Conservation (phyloP, 148 eudicot genomes). For the Cornus kousa region DNA sequence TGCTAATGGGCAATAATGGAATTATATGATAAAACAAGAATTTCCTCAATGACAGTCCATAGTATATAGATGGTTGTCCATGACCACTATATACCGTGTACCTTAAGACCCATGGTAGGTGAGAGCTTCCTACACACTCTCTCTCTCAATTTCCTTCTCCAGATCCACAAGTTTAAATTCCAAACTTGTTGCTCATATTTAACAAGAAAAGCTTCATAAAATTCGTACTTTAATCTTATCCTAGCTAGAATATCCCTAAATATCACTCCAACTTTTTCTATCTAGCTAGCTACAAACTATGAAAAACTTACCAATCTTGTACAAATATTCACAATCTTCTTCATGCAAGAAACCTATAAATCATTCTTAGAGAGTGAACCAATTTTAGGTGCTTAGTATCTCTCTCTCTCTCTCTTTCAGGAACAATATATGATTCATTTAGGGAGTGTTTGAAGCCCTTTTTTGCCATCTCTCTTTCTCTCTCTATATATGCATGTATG, state of each 20-base stretch:
- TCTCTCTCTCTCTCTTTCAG: background rate
- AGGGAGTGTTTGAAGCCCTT: background rate
- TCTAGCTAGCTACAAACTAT: background rate
- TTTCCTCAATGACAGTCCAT: background rate
- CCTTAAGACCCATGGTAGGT: slow-evolving; percentile 48
- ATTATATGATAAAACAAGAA: background rate
- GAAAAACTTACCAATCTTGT: slow-evolving; percentile 10
- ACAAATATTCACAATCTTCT: background rate
- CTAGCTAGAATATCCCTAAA: background rate
- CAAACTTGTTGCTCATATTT: slow-evolving; percentile 16
- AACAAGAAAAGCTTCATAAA: slow-evolving; percentile 19
- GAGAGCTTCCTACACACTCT: slow-evolving; percentile 39
- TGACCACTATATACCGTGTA: slow-evolving; percentile 21
- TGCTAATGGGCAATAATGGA: background rate
- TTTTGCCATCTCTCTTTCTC: background rate
- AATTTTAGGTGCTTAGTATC: background rate
- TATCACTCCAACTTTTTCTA: slow-evolving; percentile 3
- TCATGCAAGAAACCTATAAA: slow-evolving; percentile 13
- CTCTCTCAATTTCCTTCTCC: slow-evolving; percentile 15
- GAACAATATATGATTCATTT: background rate
- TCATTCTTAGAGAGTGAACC: background rate
- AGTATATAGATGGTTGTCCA: background rate
- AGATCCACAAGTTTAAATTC: slow-evolving; percentile 27
- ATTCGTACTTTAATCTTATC: slow-evolving; percentile 10
- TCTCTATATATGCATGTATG: background rate